Percentiles rank a stretch among this genome's conserved stretches.
phyloP scores from a whole-genome alignment of 176 grass and related monocot species.

The Oropetium thomaeum region DNA sequence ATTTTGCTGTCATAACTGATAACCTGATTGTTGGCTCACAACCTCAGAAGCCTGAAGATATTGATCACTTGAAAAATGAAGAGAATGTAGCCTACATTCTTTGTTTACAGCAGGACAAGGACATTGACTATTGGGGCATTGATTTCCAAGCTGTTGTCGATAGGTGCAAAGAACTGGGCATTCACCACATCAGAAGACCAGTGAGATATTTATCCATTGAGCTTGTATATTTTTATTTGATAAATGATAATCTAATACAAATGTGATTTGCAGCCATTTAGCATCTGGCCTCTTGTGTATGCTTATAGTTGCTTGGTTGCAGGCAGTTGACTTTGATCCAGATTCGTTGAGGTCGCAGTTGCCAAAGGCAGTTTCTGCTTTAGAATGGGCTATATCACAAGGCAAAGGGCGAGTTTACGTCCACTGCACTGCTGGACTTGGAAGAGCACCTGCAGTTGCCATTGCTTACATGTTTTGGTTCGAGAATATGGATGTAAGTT shows the following conservation, averaged over 20 bases:
- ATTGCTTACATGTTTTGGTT: constrained; percentile 96
- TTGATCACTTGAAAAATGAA: constrained; percentile 73
- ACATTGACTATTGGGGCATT: constrained; percentile 88
- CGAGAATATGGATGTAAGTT: constrained; percentile 64
- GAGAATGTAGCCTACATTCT: constrained; percentile 77
- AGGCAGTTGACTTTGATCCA: constrained; percentile 81
- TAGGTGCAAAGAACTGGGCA: constrained; percentile 68
- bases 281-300: neutral
- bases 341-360: constrained; percentile 73
- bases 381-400: constrained; percentile 84
- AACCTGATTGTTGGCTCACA: constrained; percentile 87
- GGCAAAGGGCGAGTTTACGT: constrained; percentile 67
- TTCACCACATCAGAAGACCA: constrained; percentile 73
- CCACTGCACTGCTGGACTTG: constrained; percentile 88
- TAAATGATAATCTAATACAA: neutral
- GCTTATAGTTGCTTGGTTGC: constrained; percentile 4
- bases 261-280: neutral
- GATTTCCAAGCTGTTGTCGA: constrained; percentile 63
- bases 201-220: constrained; percentile 42
- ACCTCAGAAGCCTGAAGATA: constrained; percentile 88
- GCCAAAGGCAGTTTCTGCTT: constrained; percentile 70
- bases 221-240: neutral
- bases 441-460: constrained; percentile 76
- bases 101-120: constrained; percentile 88
- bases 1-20: constrained; percentile 80